Conservation (phyloP, 768 basidiomycete genomes). For the Mycena epipterygia region DNA sequence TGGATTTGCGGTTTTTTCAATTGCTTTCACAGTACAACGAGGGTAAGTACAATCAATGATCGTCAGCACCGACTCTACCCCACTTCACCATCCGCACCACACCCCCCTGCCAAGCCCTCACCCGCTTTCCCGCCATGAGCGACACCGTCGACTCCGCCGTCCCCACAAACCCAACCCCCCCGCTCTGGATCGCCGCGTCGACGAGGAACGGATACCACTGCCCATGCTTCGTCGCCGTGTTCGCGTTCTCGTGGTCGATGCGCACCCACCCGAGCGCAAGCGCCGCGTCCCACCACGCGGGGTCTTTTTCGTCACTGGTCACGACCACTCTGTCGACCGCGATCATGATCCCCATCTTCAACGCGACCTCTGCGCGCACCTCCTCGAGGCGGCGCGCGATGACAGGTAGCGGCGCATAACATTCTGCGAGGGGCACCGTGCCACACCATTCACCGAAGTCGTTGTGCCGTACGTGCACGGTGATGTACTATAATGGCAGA, state of each 20-base stretch:
- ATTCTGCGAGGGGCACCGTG: slow-evolving; percentile 42
- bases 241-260: slow-evolving; percentile 3
- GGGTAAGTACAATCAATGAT: no score
- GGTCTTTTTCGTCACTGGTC: slow-evolving; percentile 54
- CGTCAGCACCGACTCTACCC: slow-evolving; percentile 56
- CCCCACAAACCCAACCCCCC: slow-evolving; percentile 63
- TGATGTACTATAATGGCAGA: slow-evolving; percentile 52
- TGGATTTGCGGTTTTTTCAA: no score
- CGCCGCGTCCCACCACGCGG: slow-evolving; percentile 47
- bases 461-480: slow-evolving; percentile 52
- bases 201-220: slow-evolving; percentile 56
- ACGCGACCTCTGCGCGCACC: slow-evolving; percentile 42
- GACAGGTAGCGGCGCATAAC: slow-evolving; percentile 46
- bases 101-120: slow-evolving; percentile 60
- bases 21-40: no score
- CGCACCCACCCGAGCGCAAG: slow-evolving; percentile 45
- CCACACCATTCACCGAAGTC: slow-evolving; percentile 50
- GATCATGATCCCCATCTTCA: slow-evolving; percentile 39
- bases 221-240: slow-evolving; percentile 23
- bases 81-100: slow-evolving; percentile 51
- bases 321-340: slow-evolving; percentile 46
- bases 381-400: slow-evolving; percentile 48
- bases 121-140: slow-evolving; percentile 57
- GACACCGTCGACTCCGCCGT: slow-evolving; percentile 64
- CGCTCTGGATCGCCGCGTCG: slow-evolving; percentile 63